Evolutionary conservation across 257 asterid species (phyloP).

Genomic region (Nicotiana undulata): DNA sequence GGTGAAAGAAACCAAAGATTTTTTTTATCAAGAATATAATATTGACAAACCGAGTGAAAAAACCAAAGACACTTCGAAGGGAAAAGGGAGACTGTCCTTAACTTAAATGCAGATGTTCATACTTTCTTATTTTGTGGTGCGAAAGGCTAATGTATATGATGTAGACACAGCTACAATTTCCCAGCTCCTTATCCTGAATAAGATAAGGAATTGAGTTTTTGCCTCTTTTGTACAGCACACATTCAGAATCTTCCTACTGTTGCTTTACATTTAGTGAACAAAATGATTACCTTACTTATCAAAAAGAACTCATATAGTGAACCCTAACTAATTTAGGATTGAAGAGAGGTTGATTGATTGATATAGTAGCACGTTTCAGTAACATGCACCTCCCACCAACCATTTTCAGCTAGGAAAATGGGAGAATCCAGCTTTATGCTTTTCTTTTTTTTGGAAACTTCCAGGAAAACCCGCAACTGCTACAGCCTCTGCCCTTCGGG

Average conservation of each 20-base stretch:
- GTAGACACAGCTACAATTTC: not conserved
- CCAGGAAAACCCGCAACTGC: too few relatives aligned
- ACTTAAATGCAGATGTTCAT: not conserved
- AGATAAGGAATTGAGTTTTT: not conserved
- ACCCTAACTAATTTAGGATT: not conserved
- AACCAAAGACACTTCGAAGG: not conserved
- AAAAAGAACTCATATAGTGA: not conserved
- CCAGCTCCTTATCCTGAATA: not conserved
- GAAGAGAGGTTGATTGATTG: not conserved
- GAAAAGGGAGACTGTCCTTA: not conserved
- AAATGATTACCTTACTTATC: not conserved
- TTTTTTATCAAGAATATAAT: too few relatives aligned
- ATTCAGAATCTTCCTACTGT: not conserved
- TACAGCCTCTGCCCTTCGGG: too few relatives aligned
- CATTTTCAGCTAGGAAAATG: not conserved
- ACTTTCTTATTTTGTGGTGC: not conserved
- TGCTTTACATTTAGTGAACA: not conserved
- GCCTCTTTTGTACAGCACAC: not conserved
- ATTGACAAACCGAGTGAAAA: not conserved
- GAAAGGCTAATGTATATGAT: not conserved
- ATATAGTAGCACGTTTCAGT: not conserved
- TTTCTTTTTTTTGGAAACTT: not conserved
- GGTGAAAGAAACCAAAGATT: not conserved
- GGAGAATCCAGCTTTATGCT: not conserved
- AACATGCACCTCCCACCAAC: not conserved